phyloP scores from a whole-genome alignment of 306 rosid species.

The Albizia julibrissin region DNA sequence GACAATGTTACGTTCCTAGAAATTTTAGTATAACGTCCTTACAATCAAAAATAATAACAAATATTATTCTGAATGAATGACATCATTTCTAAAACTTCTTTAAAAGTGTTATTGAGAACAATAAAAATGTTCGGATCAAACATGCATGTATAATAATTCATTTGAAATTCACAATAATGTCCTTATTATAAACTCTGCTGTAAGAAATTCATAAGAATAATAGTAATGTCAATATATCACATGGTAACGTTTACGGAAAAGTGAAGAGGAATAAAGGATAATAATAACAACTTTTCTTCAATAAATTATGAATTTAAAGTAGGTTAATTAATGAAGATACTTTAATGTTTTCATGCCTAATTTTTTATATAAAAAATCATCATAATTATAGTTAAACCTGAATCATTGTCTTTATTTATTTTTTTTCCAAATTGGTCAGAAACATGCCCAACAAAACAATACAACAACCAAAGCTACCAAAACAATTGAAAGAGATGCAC shows the following conservation, averaged over 20 bases:
- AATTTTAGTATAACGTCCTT: not conserved
- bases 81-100: too few relatives aligned
- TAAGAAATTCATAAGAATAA: too few relatives aligned
- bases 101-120: not conserved
- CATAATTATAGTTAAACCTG: too few relatives aligned
- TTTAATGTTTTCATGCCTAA: too few relatives aligned
- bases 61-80: not conserved
- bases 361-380: too few relatives aligned
- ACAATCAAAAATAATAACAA: not conserved
- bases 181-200: not conserved
- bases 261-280: too few relatives aligned
- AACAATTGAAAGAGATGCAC: conserved; percentile 20
- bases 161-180: not conserved
- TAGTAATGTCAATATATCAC: not conserved
- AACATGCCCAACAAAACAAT: not conserved
- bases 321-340: not conserved
- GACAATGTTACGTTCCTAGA: not conserved
- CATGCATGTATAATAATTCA: too few relatives aligned
- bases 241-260: too few relatives aligned
- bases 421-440: not conserved
- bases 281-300: too few relatives aligned
- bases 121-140: not conserved
- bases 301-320: not conserved
- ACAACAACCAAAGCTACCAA: not conserved
- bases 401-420: too few relatives aligned